Conservation (phyloP, 768 basidiomycete species). For the Postia placenta region DNA sequence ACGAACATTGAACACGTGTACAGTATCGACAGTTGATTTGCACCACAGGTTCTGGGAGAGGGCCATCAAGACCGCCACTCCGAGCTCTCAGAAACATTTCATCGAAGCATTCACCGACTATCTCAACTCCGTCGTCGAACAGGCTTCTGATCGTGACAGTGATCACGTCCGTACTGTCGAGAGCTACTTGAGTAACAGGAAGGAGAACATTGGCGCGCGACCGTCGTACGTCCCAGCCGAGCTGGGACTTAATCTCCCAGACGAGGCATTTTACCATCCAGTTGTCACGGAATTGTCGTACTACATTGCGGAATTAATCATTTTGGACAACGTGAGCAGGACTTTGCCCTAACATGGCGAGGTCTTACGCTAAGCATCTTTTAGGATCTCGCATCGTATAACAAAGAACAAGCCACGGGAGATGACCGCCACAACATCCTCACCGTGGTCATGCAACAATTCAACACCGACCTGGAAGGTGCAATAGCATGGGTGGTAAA, state of each 20-base stretch:
- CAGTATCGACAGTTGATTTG: conserved; percentile 6
- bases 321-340: conserved; percentile 54
- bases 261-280: conserved; percentile 50
- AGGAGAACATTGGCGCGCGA: conserved; percentile 18
- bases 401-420: conserved; percentile 21
- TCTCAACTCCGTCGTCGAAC: too few species aligned
- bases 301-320: conserved; percentile 54
- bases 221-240: conserved; percentile 16
- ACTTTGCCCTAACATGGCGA: neutral
- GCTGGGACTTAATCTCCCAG: conserved; percentile 52
- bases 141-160: conserved; percentile 20
- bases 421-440: conserved; percentile 24
- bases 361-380: too few species aligned
- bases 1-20: conserved; percentile 8
- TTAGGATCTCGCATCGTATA: conserved; percentile 25
- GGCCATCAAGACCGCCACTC: conserved; percentile 5
- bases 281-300: conserved; percentile 44
- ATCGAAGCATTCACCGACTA: conserved; percentile 17
- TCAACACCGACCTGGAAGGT: conserved; percentile 8
- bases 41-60: conserved; percentile 1
- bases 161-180: conserved; percentile 15
- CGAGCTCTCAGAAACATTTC: conserved; percentile 12
- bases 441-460: conserved; percentile 20
- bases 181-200: conserved; percentile 17
- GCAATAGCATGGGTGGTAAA: conserved; percentile 12